Conservation (phyloP, 495 filamentous ascomycete species). For the Tuber umbilicatum region DNA sequence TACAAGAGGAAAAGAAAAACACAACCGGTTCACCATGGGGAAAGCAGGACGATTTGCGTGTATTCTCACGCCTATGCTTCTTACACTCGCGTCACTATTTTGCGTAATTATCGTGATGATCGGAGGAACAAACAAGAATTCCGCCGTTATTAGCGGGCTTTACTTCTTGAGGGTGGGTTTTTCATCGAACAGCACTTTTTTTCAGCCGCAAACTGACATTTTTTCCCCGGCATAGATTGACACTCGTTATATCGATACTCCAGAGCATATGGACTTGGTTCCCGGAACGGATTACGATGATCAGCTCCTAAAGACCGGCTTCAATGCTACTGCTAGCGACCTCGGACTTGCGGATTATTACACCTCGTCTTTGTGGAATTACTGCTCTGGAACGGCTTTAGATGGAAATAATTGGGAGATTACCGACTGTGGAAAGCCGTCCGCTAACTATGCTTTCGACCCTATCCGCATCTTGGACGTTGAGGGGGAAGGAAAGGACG, state of each 20-base stretch:
- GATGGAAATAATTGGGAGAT: conserved; percentile 54
- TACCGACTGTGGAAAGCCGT: conserved; percentile 66
- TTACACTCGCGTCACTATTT: conserved; percentile 58
- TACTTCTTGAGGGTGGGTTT: conserved; percentile 59
- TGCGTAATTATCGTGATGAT: conserved; percentile 57
- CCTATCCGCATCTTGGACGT: conserved; percentile 45
- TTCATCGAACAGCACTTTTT: neutral
- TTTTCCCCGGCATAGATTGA: conserved; percentile 27
- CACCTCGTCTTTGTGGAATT: conserved; percentile 76
- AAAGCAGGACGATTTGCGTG: conserved; percentile 61
- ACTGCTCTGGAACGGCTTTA: conserved; percentile 58
- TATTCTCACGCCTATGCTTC: conserved; percentile 61
- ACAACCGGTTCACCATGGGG: conserved; percentile 50
- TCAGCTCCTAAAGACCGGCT: conserved; percentile 27
- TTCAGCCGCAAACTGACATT: conserved; percentile 14
- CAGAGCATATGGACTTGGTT: conserved; percentile 15
- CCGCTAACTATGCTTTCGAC: conserved; percentile 55
- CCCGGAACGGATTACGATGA: conserved; percentile 28
- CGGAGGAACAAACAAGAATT: conserved; percentile 55
- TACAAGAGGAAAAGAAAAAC: neutral
- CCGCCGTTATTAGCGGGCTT: conserved; percentile 46
- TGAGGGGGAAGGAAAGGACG: conserved; percentile 43
- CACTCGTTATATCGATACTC: conserved; percentile 29
- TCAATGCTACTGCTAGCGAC: conserved; percentile 49
- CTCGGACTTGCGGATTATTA: conserved; percentile 69